These are phyloP conservation scores for Haematococcus lacustris DNA, from an alignment of 139 green algal genomes.

Conservation along the genomic window DNA sequence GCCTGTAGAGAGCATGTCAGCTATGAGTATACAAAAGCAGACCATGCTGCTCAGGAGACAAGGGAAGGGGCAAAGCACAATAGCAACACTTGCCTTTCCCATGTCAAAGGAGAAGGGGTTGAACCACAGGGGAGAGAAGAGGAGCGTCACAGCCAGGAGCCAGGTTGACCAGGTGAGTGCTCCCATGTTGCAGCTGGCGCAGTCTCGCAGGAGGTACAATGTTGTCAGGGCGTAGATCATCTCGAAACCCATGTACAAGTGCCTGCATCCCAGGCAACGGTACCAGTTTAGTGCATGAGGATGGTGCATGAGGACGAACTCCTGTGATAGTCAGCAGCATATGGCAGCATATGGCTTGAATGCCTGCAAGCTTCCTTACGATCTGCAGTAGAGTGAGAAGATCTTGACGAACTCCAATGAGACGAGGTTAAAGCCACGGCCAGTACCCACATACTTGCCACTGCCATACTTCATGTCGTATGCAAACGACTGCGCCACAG, in stretches of 20 bases:
- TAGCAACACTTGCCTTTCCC: constrained; percentile 28
- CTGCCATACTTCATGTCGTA: constrained; percentile 30
- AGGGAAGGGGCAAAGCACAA: too few relatives aligned
- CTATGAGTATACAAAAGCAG: too few relatives aligned
- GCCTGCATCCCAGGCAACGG: constrained; percentile 4
- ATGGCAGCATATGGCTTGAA: not conserved
- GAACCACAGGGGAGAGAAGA: constrained; percentile 41
- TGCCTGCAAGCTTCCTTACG: constrained; percentile 1
- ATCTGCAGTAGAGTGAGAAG: constrained; percentile 25
- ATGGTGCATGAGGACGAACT: not conserved
- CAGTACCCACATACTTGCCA: constrained; percentile 32
- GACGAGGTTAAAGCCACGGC: constrained; percentile 41
- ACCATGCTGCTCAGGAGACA: too few relatives aligned
- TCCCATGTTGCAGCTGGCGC: constrained; percentile 20
- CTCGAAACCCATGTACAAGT: constrained; percentile 45
- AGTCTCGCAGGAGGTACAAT: constrained; percentile 27
- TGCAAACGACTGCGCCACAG: constrained; percentile 5
- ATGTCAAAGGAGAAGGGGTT: constrained; percentile 44
- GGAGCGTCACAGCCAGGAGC: constrained; percentile 30
- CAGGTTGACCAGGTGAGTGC: constrained; percentile 34
- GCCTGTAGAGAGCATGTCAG: too few relatives aligned
- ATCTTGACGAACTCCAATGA: constrained; percentile 40
- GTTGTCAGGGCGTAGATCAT: constrained; percentile 27
- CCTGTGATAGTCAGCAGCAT: too few relatives aligned
- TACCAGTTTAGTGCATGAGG: not conserved